phyloP scores from a whole-genome alignment of 257 asterid species.

The Coffea eugenioides region DNA sequence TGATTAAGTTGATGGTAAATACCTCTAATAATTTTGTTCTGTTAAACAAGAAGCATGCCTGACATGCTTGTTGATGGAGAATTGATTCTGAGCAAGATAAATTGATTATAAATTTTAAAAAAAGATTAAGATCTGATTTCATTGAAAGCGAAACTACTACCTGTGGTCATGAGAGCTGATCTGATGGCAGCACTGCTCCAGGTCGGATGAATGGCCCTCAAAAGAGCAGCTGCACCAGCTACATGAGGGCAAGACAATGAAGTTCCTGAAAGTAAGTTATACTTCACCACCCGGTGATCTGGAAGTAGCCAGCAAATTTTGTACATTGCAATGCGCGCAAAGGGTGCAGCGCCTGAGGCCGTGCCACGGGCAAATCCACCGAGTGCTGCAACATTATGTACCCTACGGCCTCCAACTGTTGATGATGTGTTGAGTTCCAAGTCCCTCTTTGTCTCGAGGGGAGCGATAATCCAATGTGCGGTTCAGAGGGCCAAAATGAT shows the following conservation, averaged over 20 bases:
- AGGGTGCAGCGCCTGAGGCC: constrained; percentile 85
- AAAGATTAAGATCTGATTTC: no score
- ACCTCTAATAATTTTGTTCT: no score
- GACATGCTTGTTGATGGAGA: no score
- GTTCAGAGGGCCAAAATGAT: constrained; percentile 64
- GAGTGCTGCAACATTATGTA: constrained; percentile 43
- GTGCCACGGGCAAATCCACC: constrained; percentile 88
- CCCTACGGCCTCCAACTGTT: constrained; percentile 56
- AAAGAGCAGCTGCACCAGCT: constrained; percentile 68
- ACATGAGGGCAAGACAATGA: constrained; percentile 96
- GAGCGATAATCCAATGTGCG: constrained; percentile 56
- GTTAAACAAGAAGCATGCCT: no score
- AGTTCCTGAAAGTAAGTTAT: constrained; percentile 74
- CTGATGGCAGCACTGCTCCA: constrained; percentile 96
- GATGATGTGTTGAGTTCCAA: constrained; percentile 93
- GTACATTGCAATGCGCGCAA: constrained; percentile 77
- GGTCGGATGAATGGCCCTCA: constrained; percentile 76
- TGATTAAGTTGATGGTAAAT: no score
- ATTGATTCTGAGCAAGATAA: no score
- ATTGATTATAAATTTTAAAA: no score
- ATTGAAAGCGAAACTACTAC: constrained; percentile 22
- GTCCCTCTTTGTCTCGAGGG: constrained; percentile 92
- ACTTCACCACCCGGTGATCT: constrained; percentile 61
- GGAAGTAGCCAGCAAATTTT: constrained; percentile 91
- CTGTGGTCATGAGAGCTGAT: constrained; percentile 84